phyloP scores from a whole-genome alignment of 441 rosid genomes.

The Melastoma candidum region DNA sequence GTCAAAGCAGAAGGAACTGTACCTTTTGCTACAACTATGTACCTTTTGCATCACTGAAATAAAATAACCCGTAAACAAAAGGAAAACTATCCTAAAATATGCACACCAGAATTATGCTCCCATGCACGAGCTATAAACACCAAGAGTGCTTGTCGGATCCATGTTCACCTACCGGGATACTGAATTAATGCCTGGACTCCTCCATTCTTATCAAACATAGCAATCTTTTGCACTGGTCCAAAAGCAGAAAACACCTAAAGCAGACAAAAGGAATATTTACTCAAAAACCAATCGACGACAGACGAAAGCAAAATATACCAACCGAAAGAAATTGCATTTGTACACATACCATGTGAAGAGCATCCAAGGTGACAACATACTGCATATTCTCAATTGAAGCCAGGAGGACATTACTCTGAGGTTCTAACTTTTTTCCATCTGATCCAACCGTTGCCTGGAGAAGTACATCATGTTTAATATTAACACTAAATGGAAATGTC shows the following conservation, averaged over 20 bases:
- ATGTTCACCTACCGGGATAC: slow-evolving; percentile 50
- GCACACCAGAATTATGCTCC: too few relatives aligned
- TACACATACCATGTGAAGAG: slow-evolving; percentile 64
- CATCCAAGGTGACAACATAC: slow-evolving; percentile 97
- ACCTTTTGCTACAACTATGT: too few relatives aligned
- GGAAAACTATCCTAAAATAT: too few relatives aligned
- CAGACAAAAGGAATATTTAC: slow-evolving; percentile 1
- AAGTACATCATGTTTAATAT: slow-evolving; percentile 2
- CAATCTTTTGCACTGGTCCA: slow-evolving; percentile 95
- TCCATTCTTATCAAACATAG: slow-evolving; percentile 98
- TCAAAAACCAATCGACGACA: neutral
- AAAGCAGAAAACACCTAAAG: slow-evolving; percentile 79
- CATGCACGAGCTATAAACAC: too few relatives aligned
- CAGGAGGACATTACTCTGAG: slow-evolving; percentile 95
- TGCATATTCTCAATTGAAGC: slow-evolving; percentile 99
- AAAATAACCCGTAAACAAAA: too few relatives aligned
- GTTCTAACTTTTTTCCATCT: slow-evolving; percentile 93
- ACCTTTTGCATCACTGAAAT: too few relatives aligned
- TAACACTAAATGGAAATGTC: neutral
- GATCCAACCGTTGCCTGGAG: slow-evolving; percentile 56
- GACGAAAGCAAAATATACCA: neutral
- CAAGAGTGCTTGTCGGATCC: too few relatives aligned
- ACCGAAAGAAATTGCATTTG: neutral
- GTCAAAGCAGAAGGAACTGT: too few relatives aligned
- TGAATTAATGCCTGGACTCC: slow-evolving; percentile 95